A percentile compares a stretch with the other conserved stretches of the same genome.
Evolutionary conservation across 164 flowering plant genomes (phyloP).

Genomic region (Dillenia suffruticosa): DNA sequence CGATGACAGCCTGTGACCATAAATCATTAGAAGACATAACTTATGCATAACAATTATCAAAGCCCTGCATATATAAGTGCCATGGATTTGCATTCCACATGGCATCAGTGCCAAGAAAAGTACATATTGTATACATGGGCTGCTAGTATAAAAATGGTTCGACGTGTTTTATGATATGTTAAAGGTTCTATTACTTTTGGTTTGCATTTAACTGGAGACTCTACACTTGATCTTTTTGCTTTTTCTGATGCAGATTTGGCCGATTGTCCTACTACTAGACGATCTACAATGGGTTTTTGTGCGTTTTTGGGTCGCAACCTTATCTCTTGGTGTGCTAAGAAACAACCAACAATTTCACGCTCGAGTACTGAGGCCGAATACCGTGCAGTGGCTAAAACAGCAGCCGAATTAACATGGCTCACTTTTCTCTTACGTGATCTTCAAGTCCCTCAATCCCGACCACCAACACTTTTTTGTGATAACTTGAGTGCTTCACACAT

Average conservation of each 20-base stretch:
- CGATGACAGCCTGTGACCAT: too few relatives aligned
- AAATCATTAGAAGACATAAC: too few relatives aligned
- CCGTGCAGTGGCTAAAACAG: constrained; percentile 3
- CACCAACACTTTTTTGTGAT: not conserved
- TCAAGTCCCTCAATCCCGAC: not conserved
- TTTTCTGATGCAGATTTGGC: not conserved
- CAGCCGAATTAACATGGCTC: constrained; percentile 3
- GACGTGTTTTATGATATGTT: not conserved
- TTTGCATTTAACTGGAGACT: constrained; percentile 1
- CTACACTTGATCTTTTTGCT: not conserved
- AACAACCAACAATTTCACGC: constrained; percentile 1
- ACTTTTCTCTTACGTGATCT: not conserved
- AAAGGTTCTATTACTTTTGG: not conserved
- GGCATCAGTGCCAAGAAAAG: too few relatives aligned
- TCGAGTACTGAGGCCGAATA: constrained; percentile 7
- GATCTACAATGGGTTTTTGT: too few relatives aligned
- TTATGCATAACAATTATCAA: not conserved
- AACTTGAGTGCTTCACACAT: constrained; percentile 3
- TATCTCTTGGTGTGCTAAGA: constrained; percentile 4
- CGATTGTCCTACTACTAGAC: too few relatives aligned
- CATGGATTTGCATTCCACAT: too few relatives aligned
- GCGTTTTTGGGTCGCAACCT: too few relatives aligned
- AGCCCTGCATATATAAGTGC: not conserved
- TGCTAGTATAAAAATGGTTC: too few relatives aligned
- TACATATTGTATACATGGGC: too few relatives aligned